Base-by-base conservation (phyloP, 164 flowering plant species). In the Euptelea pleiosperma region DNA sequence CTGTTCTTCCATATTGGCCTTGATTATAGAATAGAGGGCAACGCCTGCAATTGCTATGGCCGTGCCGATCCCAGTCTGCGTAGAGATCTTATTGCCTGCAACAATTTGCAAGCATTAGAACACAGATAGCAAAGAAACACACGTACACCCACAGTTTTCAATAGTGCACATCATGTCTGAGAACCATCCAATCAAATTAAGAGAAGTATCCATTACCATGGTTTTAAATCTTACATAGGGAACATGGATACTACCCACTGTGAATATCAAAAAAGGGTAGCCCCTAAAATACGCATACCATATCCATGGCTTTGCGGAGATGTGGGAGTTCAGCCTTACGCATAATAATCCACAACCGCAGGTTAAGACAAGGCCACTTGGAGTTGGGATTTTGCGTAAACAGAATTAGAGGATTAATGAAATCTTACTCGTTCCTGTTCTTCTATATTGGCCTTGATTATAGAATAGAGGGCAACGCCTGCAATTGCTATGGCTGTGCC, bases 41-140 rank as follows among this genome's bases (percentile, higher is more conserved):
- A 85, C 87, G 9, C 91, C 91, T 6, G 79, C 82, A 64, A 85
- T 85, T 51, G 87, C 91, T 53, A 82, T 76, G 9, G 68, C 78
- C 19, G 91, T 85, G 52, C 91, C 91, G 57, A 85, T 85, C 35
- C 84, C 91, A 43, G 91, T 85, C 59, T 82, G 91, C 0, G 77
- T 80, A 21, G 86, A 77, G 67, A 85, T 84, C 64, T 34, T 84
- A 56, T 84, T 84, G 55, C 90, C 90, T 84, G 82, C 55, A 57
- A 58, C 21, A 55, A 11, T 55, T 25, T 31, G 21, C 37, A 39
- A 31, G 36, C 30, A 16, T 62, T 28, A 52, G 26, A 21, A 54
- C 14, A 48, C 22, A 26, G 26, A 16, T 16, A 43, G 28, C 15
- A 56, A 14, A 41, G n/a, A 30, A 5, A 50, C 2, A 41, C 42